Evolutionary conservation across 1,284 basidiomycete species (phyloP).

Genomic region (Ustilago lituana): DNA sequence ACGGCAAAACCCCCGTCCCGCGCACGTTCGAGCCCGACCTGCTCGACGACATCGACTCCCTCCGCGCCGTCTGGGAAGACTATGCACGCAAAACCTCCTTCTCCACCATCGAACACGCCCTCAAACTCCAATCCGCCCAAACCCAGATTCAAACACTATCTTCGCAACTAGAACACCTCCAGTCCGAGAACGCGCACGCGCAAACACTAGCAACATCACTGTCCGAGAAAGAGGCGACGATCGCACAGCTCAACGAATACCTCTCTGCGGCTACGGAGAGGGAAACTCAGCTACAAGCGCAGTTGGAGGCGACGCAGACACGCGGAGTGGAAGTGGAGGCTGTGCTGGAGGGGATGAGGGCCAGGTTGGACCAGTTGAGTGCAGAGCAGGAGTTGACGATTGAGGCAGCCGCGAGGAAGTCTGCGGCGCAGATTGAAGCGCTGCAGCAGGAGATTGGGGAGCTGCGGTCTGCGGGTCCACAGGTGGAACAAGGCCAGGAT

Average conservation of each 20-base stretch:
- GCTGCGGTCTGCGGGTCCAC: neutral
- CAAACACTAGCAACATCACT: neutral
- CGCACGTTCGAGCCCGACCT: slow-evolving; percentile 19
- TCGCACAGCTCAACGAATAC: slow-evolving; percentile 1
- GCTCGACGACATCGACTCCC: slow-evolving; percentile 28
- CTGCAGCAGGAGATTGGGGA: slow-evolving; percentile 8
- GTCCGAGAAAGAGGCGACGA: neutral
- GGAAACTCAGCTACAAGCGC: neutral
- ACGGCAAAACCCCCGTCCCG: slow-evolving; percentile 10
- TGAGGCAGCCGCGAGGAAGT: slow-evolving; percentile 22
- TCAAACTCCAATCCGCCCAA: neutral
- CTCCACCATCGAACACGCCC: slow-evolving; percentile 6
- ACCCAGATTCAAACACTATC: too few species aligned
- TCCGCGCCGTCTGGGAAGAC: slow-evolving; percentile 14
- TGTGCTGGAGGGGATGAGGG: slow-evolving; percentile 14
- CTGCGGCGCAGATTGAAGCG: slow-evolving; percentile 14
- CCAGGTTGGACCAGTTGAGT: slow-evolving; percentile 17
- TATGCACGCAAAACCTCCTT: slow-evolving; percentile 5
- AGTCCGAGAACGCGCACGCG: too few species aligned
- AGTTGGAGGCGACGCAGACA: neutral
- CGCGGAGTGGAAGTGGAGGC: neutral
- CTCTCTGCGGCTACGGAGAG: slow-evolving; percentile 2
- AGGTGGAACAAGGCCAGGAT: too few species aligned
- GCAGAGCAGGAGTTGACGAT: slow-evolving; percentile 28
- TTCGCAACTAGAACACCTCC: too few species aligned